Conservation (phyloP, 805 yeast genomes). For the Martiniozyma abietophila region DNA sequence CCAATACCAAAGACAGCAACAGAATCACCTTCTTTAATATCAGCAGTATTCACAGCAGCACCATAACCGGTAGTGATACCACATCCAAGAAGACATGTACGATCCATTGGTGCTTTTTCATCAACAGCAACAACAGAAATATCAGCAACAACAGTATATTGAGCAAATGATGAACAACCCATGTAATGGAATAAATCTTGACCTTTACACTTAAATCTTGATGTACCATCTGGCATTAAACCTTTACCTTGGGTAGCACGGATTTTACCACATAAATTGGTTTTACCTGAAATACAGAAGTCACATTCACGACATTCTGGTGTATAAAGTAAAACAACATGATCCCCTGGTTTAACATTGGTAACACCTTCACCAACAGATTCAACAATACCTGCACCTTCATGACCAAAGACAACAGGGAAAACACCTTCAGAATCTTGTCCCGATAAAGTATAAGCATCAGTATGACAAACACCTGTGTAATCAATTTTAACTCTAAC, state of each 20-base stretch:
- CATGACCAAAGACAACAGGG: slow-evolving; percentile 93
- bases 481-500: slow-evolving; percentile 81
- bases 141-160: slow-evolving; percentile 97
- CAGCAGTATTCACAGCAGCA: slow-evolving; percentile 91
- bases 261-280: slow-evolving; percentile 91
- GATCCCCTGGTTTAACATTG: slow-evolving; percentile 84
- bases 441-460: slow-evolving; percentile 93
- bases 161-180: slow-evolving; percentile 97
- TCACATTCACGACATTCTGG: slow-evolving; percentile 96
- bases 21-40: slow-evolving; percentile 83
- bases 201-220: slow-evolving; percentile 82
- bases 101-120: slow-evolving; percentile 73
- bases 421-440: slow-evolving; percentile 94
- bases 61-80: slow-evolving; percentile 99
- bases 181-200: slow-evolving; percentile 81
- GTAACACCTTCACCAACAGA: slow-evolving; percentile 91
- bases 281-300: slow-evolving; percentile 90
- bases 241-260: slow-evolving; percentile 98
- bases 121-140: slow-evolving; percentile 91
- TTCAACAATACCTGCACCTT: slow-evolving; percentile 97
- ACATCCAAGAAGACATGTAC: slow-evolving; percentile 90
- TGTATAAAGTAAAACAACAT: slow-evolving; percentile 88
- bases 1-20: slow-evolving; percentile 98
- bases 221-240: slow-evolving; percentile 97
- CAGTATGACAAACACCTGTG: slow-evolving; percentile 98